phyloP scores from a whole-genome alignment of 371 early-diverging fungal species.

The Apophysomyces sp. region DNA sequence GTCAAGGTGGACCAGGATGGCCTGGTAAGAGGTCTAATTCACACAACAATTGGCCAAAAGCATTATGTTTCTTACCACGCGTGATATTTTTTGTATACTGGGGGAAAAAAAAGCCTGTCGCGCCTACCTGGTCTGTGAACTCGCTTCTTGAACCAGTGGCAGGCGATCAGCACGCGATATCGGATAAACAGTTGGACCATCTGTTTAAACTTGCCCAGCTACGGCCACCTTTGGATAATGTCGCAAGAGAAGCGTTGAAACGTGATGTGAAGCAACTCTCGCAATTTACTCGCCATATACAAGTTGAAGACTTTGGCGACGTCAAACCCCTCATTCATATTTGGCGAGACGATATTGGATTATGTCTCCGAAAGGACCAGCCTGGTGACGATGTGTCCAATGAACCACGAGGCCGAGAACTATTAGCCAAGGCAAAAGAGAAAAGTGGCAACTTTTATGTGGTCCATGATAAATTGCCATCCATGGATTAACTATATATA shows the following conservation, averaged over 20 bases:
- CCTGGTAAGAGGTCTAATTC: background rate
- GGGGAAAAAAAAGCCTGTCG: constrained; percentile 15
- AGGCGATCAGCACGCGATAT: constrained; percentile 12
- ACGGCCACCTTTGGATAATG: constrained; percentile 8
- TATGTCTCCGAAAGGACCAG: constrained; percentile 18
- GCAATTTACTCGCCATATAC: constrained; percentile 32
- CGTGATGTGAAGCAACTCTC: constrained; percentile 29
- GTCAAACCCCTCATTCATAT: constrained; percentile 32
- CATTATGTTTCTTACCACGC: too few species aligned
- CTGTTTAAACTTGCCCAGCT: constrained; percentile 34
- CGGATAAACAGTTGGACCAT: constrained; percentile 33
- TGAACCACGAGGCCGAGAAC: constrained; percentile 17
- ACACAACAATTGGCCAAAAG: too few species aligned
- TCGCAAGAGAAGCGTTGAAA: constrained; percentile 17
- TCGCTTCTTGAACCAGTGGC: constrained; percentile 15
- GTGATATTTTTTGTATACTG: background rate
- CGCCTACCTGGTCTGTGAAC: constrained; percentile 33
- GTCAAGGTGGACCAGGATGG: background rate
- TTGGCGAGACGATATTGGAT: constrained; percentile 26
- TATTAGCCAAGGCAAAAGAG: constrained; percentile 25
- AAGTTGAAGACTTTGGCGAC: constrained; percentile 11
- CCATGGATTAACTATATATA: background rate
- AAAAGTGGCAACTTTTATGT: constrained; percentile 37
- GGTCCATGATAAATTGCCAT: constrained; percentile 8
- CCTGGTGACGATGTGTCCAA: background rate